Conservation (phyloP, 179 eudicot species). For the Patellifolia procumbens region DNA sequence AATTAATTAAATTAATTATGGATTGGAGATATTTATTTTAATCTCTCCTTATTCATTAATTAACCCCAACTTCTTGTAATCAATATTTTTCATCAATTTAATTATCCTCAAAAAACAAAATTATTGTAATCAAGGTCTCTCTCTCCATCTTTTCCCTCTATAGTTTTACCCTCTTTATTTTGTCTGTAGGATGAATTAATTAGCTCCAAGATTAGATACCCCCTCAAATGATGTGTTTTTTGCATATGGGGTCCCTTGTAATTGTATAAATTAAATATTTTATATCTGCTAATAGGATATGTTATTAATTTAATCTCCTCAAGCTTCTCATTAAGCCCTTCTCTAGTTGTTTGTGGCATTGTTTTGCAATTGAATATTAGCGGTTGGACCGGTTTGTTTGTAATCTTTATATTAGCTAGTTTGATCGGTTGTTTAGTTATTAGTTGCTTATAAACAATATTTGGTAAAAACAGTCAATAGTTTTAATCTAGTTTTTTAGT, state of each 20-base stretch:
- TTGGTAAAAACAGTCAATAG: too few species aligned
- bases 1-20: background rate
- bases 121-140: too few species aligned
- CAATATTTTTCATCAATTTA: slow-evolving; percentile 12
- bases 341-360: background rate
- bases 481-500: too few species aligned
- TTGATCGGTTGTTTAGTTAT: too few species aligned
- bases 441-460: too few species aligned
- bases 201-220: slow-evolving; percentile 16
- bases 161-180: background rate
- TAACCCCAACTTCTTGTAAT: slow-evolving; percentile 6
- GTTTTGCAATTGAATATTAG: too few species aligned
- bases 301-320: background rate
- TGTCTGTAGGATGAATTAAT: slow-evolving; percentile 6
- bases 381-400: too few species aligned
- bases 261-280: slow-evolving; percentile 18
- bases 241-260: slow-evolving; percentile 22
- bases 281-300: slow-evolving; percentile 3
- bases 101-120: too few species aligned
- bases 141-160: too few species aligned
- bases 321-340: background rate
- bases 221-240: slow-evolving; percentile 20
- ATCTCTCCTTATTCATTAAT: slow-evolving; percentile 14
- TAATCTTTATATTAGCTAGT: too few species aligned
- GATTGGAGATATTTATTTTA: background rate